These are phyloP conservation scores for Calonectria naviculata DNA, from an alignment of 2,329 filamentous ascomycete species.

Conservation along the genomic window DNA sequence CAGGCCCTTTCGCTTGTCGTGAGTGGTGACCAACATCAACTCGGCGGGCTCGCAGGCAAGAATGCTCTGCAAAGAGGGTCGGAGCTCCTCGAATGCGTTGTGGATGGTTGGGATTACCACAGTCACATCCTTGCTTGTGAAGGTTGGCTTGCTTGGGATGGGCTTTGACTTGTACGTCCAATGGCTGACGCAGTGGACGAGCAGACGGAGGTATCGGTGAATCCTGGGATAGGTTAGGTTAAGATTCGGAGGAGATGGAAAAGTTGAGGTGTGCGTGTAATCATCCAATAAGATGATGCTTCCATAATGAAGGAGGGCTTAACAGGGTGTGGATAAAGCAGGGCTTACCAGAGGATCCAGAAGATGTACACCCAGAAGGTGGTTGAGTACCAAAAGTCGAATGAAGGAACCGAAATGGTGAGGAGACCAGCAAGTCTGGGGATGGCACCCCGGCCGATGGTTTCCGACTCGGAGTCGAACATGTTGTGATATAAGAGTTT, in stretches of 20 bases:
- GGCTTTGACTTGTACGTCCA: conserved; percentile 89
- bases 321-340: background rate
- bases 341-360: conserved; percentile 59
- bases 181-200: conserved; percentile 87
- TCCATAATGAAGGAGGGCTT: background rate
- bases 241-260: background rate
- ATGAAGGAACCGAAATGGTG: conserved; percentile 33
- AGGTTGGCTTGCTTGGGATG: conserved; percentile 82
- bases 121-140: conserved; percentile 86
- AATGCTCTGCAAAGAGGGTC: conserved; percentile 83
- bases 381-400: conserved; percentile 54
- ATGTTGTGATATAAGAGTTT: conserved; percentile 30
- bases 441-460: conserved; percentile 22
- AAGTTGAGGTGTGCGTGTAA: background rate
- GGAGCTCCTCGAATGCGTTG: conserved; percentile 85
- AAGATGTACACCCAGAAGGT: conserved; percentile 60
- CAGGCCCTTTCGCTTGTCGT: conserved; percentile 78
- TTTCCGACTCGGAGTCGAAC: conserved; percentile 31
- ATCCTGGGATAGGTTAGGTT: conserved; percentile 64
- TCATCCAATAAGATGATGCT: background rate
- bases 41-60: conserved; percentile 76
- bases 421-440: conserved; percentile 30
- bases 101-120: conserved; percentile 95
- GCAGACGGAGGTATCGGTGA: conserved; percentile 86
- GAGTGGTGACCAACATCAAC: conserved; percentile 88